Evolutionary conservation across 2,329 filamentous ascomycete genomes (phyloP), one percentile per base, ranked within the genome.

Genomic region (Seiridium unicorne): DNA sequence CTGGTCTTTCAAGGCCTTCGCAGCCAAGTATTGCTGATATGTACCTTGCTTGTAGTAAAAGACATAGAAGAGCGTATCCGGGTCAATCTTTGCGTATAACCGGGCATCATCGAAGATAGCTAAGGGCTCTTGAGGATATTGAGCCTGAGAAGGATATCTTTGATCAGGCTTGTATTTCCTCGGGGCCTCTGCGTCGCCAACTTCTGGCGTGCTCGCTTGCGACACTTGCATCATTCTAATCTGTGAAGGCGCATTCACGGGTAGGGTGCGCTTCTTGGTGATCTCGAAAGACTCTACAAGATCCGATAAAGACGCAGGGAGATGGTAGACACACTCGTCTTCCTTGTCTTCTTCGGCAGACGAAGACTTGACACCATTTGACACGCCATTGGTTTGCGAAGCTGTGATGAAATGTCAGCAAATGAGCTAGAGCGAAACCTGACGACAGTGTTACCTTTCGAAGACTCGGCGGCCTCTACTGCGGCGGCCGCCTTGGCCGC

Each of bases 41-140:
- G 93, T 93, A 34, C 93, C 93, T 76, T 99, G 95, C 68, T 94
- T 92, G 81, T 99, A 99, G 81, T 99, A 99, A 78, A 99, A 99
- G 51, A 97, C 91, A 77, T 99, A 99, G 77, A 99, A 99, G 8
- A 99, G 82, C 36, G 94, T 97, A 72, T 99, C 95, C 0, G 93
- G 93, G 70, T 99, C 95, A 62, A 99, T 94, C 60, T 92, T 86
- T 34, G 86, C 85, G 76, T 97, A 99, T 62, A 99, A 78, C 51
- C 91, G 84, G 40, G 92, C 91, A 74, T 99, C 93, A 68, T 97
- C 93, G 68, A 98, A 94, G 65, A 98, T 92, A 2, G 90, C 80
- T 47, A 97, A 81, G n/a, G 93, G 90, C 72, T 97, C 93, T 71
- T 96, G 92, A 5, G 95, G 95, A 74, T 96, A 99, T 66, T 95